phyloP scores from a whole-genome alignment of 805 yeast species.

The Diddensiella transvaalensis region DNA sequence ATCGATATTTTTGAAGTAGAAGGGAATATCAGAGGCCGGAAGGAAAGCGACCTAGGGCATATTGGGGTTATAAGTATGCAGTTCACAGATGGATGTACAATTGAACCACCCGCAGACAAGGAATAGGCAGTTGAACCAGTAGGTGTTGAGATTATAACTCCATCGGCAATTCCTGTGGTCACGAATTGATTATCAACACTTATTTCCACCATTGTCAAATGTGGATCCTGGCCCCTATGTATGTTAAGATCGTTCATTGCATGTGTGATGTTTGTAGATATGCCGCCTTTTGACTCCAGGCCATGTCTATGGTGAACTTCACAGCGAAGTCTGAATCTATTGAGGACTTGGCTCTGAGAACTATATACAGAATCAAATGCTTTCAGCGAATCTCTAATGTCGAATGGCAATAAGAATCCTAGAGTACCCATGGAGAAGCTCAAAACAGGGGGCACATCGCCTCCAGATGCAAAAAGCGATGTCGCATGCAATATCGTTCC shows the following conservation, averaged over 20 bases:
- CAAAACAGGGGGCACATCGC: constrained; percentile 75
- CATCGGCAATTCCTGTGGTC: constrained; percentile 91
- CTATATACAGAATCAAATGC: constrained; percentile 66
- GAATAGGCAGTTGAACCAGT: constrained; percentile 96
- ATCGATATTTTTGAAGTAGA: constrained; percentile 61
- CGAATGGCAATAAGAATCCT: constrained; percentile 87
- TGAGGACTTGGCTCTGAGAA: constrained; percentile 66
- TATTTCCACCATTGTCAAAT: constrained; percentile 78
- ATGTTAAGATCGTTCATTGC: constrained; percentile 92
- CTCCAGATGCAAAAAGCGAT: constrained; percentile 59
- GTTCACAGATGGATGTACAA: constrained; percentile 84
- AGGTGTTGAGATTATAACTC: constrained; percentile 80
- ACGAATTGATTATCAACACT: constrained; percentile 77
- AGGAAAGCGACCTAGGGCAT: constrained; percentile 87
- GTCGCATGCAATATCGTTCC: constrained; percentile 89
- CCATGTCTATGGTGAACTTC: constrained; percentile 28
- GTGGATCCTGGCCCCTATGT: constrained; percentile 87
- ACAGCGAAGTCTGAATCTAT: constrained; percentile 76
- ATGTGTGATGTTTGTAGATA: constrained; percentile 43
- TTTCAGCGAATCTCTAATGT: constrained; percentile 54
- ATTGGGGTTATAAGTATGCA: constrained; percentile 83
- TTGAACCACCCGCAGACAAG: constrained; percentile 85
- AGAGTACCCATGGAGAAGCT: constrained; percentile 87
- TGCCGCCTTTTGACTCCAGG: constrained; percentile 6
- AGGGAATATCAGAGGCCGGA: constrained; percentile 83